These are phyloP conservation scores for Nissolia schottii DNA, from an alignment of 306 rosid species.

Conservation along the genomic window DNA sequence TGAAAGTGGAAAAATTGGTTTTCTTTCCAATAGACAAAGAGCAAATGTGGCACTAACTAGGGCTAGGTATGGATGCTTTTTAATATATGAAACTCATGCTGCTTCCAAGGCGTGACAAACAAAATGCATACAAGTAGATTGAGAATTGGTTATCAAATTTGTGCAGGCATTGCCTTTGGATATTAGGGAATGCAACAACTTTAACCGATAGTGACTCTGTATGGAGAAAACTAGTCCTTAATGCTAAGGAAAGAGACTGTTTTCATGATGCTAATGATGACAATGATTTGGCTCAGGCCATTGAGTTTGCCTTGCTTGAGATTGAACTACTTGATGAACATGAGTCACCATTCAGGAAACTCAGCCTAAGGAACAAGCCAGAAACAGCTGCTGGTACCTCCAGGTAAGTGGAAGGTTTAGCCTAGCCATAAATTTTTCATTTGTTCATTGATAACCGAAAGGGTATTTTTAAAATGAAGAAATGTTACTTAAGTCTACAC, in stretches of 20 bases:
- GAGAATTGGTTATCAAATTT: not conserved
- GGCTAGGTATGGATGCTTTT: constrained; percentile 57
- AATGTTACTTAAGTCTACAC: not conserved
- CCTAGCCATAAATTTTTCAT: not conserved
- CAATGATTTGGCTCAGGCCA: constrained; percentile 27
- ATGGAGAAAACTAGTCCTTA: constrained; percentile 37
- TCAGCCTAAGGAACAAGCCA: not conserved
- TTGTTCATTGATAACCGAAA: not conserved
- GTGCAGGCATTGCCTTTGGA: constrained; percentile 48
- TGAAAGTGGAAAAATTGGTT: constrained; percentile 36
- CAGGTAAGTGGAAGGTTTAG: not conserved
- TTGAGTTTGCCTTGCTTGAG: constrained; percentile 19
- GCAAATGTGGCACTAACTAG: constrained; percentile 54
- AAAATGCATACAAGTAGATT: not conserved
- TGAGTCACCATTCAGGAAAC: constrained; percentile 1
- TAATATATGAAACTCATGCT: no score
- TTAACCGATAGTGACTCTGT: constrained; percentile 24
- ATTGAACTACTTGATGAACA: constrained; percentile 18
- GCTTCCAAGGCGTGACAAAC: not conserved
- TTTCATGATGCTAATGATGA: constrained; percentile 40
- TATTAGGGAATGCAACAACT: constrained; percentile 46
- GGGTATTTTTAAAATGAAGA: no score
- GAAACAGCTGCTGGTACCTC: not conserved
- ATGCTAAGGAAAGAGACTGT: constrained; percentile 41
- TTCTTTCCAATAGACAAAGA: constrained; percentile 42